Base-by-base conservation (phyloP, 1,284 basidiomycete species). In the Prillingera fragicola region DNA sequence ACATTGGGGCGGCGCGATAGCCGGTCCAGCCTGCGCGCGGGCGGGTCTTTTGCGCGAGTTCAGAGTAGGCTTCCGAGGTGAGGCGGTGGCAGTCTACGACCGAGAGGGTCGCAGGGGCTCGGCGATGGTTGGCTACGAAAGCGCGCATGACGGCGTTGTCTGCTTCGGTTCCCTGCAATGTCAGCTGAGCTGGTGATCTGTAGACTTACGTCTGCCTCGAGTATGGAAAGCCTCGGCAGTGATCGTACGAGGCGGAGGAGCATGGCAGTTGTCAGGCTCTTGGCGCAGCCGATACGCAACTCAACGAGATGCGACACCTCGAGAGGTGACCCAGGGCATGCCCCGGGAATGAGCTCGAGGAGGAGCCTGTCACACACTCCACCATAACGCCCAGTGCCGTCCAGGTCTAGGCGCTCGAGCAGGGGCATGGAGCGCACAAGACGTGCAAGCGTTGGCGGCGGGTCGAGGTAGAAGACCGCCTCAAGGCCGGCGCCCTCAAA, bases 391-490 rank as follows among this genome's bases (percentile, higher is more conserved):
- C 59, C 61, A 3, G 86, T 86, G 50, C 87, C 84, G 63, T 95
- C 92, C 24, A 96, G 71, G 63, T 96, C 92, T 33, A 96, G 69
- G 41, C 78, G 80, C 40, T 80, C 75, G 38, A 96, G 80, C 45
- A 75, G 64, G 0, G 85, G 84, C 6, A 81, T 83, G 22, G 24
- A 28, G 12, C 46, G 43, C 3, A 52, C 46, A 7, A 52, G 41
- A 7, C 34, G 40, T 1, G 48, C 39, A 7, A 48, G 42, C 5
- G 38, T 43, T 26, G 45, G 43, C 23, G 51, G 51, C n/a, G 51
- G 51, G 33, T 53, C 45, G 31, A 47, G 38, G 33, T 53, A 48
- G 52, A 59, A 59, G 4, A 57, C 42, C 8, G 43, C 29, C 26
- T 46, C 45, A 8, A 95, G 68, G 3, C 86, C 85, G 3, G 85